A percentile compares a stretch with the other conserved stretches of the same genome.
phyloP scores from a whole-genome alignment of 495 filamentous ascomycete genomes.

The Thozetella sp. region DNA sequence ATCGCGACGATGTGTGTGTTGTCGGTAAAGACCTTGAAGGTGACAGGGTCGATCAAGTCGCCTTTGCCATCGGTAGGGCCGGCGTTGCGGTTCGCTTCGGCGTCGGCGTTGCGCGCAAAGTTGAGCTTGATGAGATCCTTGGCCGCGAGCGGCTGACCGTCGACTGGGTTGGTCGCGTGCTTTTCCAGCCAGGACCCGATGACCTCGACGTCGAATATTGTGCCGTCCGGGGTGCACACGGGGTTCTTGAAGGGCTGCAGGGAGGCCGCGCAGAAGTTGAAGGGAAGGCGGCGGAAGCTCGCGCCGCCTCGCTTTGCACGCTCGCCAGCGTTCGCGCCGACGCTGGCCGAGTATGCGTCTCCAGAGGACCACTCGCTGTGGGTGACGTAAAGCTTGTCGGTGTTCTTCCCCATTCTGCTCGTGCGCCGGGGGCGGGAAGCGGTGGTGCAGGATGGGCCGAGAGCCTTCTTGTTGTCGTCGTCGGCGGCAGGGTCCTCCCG shows the following conservation, averaged over 20 bases:
- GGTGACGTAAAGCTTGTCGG: slow-evolving; percentile 87
- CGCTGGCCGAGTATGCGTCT: slow-evolving; percentile 79
- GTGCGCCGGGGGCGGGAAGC: neutral
- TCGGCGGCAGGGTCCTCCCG: too few species aligned
- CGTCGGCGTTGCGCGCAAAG: slow-evolving; percentile 87
- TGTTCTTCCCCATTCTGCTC: slow-evolving; percentile 49
- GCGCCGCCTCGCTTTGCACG: slow-evolving; percentile 50
- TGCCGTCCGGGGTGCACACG: slow-evolving; percentile 77
- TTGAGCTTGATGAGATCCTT: slow-evolving; percentile 89
- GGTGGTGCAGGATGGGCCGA: neutral
- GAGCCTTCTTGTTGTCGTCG: too few species aligned
- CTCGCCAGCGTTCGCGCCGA: slow-evolving; percentile 68
- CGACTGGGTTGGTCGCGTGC: slow-evolving; percentile 87
- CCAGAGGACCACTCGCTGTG: slow-evolving; percentile 95
- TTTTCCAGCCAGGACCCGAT: slow-evolving; percentile 92
- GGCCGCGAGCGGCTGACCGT: slow-evolving; percentile 73
- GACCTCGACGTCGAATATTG: slow-evolving; percentile 85
- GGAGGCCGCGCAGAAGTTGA: slow-evolving; percentile 96
- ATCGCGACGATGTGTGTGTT: slow-evolving; percentile 96
- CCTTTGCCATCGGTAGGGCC: slow-evolving; percentile 50
- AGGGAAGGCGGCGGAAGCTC: slow-evolving; percentile 86
- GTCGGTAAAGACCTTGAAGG: slow-evolving; percentile 95
- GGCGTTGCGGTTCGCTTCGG: slow-evolving; percentile 35
- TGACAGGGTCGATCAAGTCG: slow-evolving; percentile 94
- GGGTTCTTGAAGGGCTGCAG: slow-evolving; percentile 90